A percentile compares a stretch with the other conserved stretches of the same genome.
Evolutionary conservation across 495 filamentous ascomycete species (phyloP).

Genomic region (Trichoderma asperelloides): DNA sequence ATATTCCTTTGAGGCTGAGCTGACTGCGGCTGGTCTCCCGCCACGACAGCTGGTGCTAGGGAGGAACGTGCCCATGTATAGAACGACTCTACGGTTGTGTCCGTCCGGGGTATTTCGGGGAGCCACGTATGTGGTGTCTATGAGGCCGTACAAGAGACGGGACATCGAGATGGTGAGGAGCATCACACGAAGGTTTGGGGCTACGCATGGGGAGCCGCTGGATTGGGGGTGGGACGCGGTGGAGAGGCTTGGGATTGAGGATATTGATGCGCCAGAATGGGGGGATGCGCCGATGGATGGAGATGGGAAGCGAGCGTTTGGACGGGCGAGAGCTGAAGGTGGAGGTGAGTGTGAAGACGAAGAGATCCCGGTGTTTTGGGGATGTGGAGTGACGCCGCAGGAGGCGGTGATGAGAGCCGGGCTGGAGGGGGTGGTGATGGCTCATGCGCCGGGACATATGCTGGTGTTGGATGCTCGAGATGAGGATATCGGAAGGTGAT

Average conservation of each 20-base stretch:
- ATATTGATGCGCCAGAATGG: slow-evolving; percentile 38
- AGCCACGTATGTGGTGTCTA: slow-evolving; percentile 42
- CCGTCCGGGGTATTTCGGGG: slow-evolving; percentile 45
- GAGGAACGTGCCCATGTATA: slow-evolving; percentile 45
- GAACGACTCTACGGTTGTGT: slow-evolving; percentile 36
- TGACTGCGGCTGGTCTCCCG: slow-evolving; percentile 33
- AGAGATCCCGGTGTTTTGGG: slow-evolving; percentile 49
- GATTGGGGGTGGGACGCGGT: slow-evolving; percentile 51
- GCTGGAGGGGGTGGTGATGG: slow-evolving; percentile 41
- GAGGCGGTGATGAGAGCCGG: slow-evolving; percentile 42
- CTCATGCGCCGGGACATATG: slow-evolving; percentile 50
- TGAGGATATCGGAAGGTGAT: slow-evolving; percentile 17
- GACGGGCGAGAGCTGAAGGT: slow-evolving; percentile 9
- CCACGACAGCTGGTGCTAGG: slow-evolving; percentile 33
- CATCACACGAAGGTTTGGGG: slow-evolving; percentile 35
- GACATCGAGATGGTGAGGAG: slow-evolving; percentile 40
- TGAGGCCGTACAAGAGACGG: slow-evolving; percentile 39
- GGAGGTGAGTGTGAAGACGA: slow-evolving; percentile 17
- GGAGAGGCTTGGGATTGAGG: slow-evolving; percentile 33
- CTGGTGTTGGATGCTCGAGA: slow-evolving; percentile 38
- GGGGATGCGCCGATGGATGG: slow-evolving; percentile 28
- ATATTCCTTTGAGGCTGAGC: slow-evolving; percentile 45
- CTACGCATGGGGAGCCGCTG: slow-evolving; percentile 50
- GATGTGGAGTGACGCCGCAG: slow-evolving; percentile 51
- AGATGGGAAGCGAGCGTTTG: slow-evolving; percentile 18